Evolutionary conservation across 1,139 yeast genomes (phyloP), one percentile per base, ranked within the genome.

Genomic region (Candida smagusa): DNA sequence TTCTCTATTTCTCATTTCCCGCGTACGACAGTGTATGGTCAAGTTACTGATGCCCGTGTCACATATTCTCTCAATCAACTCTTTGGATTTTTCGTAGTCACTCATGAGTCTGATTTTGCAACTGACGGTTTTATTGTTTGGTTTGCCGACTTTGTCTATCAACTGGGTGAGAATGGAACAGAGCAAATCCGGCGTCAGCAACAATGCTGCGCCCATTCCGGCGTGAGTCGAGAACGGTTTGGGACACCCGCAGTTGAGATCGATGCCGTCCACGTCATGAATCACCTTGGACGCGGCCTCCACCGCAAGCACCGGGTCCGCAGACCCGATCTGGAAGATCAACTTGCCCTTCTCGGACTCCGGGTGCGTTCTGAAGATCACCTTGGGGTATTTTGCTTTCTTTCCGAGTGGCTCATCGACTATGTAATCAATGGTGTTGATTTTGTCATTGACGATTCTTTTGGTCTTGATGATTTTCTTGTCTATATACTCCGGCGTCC

Each of bases 151-250:
- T 46, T 88, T 72, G 19, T 72, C 70, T 1, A 92, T 97, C 38
- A 92, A 65, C 9, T 74, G 73, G 3, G 62, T 60, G 41, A 92
- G 63, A 26, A 92, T 92, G 12, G 73, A 71, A 49, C 82, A 84
- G 24, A 92, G 68, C 33, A 76, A 63, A 33, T 86, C 96, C 0
- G 97, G 97, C 0, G 90, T 87, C 33, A 75, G 68, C 42, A 92
- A 68, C 34, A 92, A 67, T 0, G 96, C 97, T 3, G 97, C 96
- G 4, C 98, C 98, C 97, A 92, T 92, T 1, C 98, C 98, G 0
- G 94, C 74, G 58, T 89, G 97, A 3, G 88, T 74, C 1, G 89
- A 81, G 52, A 86, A 87, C 43, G 84, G 90, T 55, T 88, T 89
- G 2, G 98, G 98, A 62, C 98, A 92, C 4, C 98, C 98, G 30